Evolutionary conservation across 805 yeast species (phyloP).

Genomic region (Sungouiozyma intestinalis): DNA sequence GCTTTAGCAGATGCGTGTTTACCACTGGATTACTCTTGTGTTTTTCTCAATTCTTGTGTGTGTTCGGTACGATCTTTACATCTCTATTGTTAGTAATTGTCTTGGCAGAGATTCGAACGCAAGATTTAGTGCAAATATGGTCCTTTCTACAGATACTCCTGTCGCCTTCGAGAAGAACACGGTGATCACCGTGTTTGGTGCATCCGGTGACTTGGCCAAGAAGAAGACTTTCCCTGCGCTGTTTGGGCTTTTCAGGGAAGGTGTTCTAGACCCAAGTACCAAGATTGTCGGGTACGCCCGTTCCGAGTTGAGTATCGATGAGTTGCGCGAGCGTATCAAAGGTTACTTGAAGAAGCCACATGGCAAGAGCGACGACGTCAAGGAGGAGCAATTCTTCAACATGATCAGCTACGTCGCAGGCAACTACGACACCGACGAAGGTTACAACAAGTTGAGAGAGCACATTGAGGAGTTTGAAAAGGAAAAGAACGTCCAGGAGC

Average conservation of each 20-base stretch:
- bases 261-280: slow-evolving; percentile 57
- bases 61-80: too few relatives aligned
- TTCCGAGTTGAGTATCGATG: slow-evolving; percentile 56
- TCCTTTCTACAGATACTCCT: background rate
- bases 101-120: background rate
- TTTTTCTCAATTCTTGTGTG: too few relatives aligned
- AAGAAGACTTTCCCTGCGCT: slow-evolving; percentile 89
- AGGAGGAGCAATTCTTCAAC: slow-evolving; percentile 52
- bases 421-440: slow-evolving; percentile 69
- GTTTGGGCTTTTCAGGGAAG: slow-evolving; percentile 67
- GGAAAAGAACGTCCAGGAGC: slow-evolving; percentile 33
- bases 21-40: too few relatives aligned
- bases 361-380: slow-evolving; percentile 31
- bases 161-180: slow-evolving; percentile 51
- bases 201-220: slow-evolving; percentile 90
- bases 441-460: slow-evolving; percentile 48
- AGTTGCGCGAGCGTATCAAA: slow-evolving; percentile 54
- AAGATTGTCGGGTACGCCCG: slow-evolving; percentile 89
- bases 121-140: background rate
- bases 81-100: too few relatives aligned
- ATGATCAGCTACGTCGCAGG: slow-evolving; percentile 64
- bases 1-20: too few relatives aligned
- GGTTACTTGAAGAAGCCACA: slow-evolving; percentile 48
- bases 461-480: slow-evolving; percentile 51
- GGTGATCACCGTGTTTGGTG: slow-evolving; percentile 77